A percentile compares a stretch with the other conserved stretches of the same genome.
phyloP scores from a whole-genome alignment of 352 stramenopile species.

The Elongisporangium undulatum region DNA sequence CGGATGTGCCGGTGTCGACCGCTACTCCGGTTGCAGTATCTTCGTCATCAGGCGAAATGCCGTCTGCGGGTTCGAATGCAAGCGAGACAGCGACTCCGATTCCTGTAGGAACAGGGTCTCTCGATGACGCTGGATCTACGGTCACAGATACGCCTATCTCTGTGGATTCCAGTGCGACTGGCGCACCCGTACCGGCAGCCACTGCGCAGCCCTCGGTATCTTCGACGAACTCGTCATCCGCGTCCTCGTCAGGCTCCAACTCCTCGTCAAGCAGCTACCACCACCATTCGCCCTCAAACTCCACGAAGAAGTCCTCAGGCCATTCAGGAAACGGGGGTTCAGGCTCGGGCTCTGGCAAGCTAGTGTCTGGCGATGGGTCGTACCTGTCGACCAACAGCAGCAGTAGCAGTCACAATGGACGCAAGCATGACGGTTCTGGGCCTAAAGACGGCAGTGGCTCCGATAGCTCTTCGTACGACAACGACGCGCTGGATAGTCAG shows the following conservation, averaged over 20 bases:
- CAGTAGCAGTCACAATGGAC: slow-evolving; percentile 9
- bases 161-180: slow-evolving; percentile 1
- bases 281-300: background rate
- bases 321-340: slow-evolving; percentile 1
- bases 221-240: background rate
- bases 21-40: slow-evolving; percentile 6
- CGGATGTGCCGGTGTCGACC: background rate
- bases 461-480: slow-evolving; percentile 10
- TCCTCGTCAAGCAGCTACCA: background rate
- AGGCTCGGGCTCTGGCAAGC: background rate
- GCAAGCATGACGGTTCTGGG: slow-evolving; percentile 6
- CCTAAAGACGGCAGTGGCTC: background rate
- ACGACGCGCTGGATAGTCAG: slow-evolving; percentile 35
- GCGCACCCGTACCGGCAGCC: background rate
- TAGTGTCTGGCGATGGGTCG: background rate
- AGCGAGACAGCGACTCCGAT: background rate
- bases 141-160: slow-evolving; percentile 1
- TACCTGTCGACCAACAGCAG: slow-evolving; percentile 5
- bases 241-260: background rate
- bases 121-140: background rate
- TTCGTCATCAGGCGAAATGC: background rate
- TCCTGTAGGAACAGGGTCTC: slow-evolving; percentile 1
- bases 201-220: slow-evolving; percentile 4
- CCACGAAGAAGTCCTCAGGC: slow-evolving; percentile 7
- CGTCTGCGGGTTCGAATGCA: background rate